phyloP scores from a whole-genome alignment of 2,329 filamentous ascomycete species.

The Pleomassaria siparia region DNA sequence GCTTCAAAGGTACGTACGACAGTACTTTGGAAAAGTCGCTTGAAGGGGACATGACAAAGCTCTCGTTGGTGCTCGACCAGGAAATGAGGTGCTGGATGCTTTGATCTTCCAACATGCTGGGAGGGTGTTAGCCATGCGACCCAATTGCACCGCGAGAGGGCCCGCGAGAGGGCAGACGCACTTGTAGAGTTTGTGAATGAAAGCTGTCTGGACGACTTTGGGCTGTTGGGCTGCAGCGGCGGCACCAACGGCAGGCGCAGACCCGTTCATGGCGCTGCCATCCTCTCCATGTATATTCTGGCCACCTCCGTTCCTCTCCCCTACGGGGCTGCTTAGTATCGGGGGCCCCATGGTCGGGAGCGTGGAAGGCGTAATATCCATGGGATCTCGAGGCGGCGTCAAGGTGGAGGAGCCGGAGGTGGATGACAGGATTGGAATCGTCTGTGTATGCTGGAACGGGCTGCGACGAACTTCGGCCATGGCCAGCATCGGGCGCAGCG shows the following conservation, averaged over 20 bases:
- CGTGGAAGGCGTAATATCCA: constrained; percentile 57
- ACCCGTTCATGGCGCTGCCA: constrained; percentile 41
- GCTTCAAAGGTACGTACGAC: constrained; percentile 66
- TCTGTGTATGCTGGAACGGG: constrained; percentile 52
- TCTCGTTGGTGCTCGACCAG: constrained; percentile 91
- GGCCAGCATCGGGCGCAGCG: constrained; percentile 6
- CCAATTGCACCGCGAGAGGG: constrained; percentile 6
- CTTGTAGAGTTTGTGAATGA: constrained; percentile 99
- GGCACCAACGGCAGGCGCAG: constrained; percentile 54
- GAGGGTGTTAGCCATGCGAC: constrained; percentile 31
- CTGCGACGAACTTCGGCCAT: constrained; percentile 52
- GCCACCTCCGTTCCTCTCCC: constrained; percentile 45
- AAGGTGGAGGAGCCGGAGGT: constrained; percentile 46
- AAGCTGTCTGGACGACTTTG: constrained; percentile 97
- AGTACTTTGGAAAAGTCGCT: constrained; percentile 97
- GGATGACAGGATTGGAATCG: constrained; percentile 55
- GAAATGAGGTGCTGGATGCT: constrained; percentile 94
- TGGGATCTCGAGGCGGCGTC: constrained; percentile 52
- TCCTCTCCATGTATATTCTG: constrained; percentile 34
- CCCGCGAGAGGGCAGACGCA: constrained; percentile 55
- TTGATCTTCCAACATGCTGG: constrained; percentile 93
- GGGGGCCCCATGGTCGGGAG: constrained; percentile 52
- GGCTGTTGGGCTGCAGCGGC: constrained; percentile 83
- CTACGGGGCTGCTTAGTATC: constrained; percentile 51
- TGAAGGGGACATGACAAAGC: constrained; percentile 98